phyloP scores from a whole-genome alignment of 2,329 filamentous ascomycete species.

The Sporothrix euskadiensis region DNA sequence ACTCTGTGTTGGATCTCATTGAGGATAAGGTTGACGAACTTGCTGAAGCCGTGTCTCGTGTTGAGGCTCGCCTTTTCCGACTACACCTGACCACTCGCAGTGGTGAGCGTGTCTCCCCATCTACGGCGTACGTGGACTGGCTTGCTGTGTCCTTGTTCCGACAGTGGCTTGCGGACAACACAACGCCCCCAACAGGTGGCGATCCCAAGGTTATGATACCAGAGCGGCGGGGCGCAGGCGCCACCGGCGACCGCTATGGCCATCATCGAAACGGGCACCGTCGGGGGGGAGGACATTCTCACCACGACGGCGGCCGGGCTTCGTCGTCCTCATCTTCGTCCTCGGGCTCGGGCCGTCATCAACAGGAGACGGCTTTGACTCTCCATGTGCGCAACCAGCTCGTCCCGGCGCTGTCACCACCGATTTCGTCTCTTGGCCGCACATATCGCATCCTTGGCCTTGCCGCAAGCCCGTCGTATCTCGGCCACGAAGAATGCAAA shows the following conservation, averaged over 20 bases:
- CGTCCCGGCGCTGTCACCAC: conserved; percentile 43
- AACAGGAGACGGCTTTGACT: conserved; percentile 22
- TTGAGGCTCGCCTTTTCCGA: conserved; percentile 80
- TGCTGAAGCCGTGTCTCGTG: conserved; percentile 74
- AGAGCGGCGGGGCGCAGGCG: conserved; percentile 36
- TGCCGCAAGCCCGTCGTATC: conserved; percentile 61
- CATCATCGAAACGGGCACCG: conserved; percentile 34
- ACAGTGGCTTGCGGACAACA: conserved; percentile 91
- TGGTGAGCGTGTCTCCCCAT: conserved; percentile 79
- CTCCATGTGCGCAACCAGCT: conserved; percentile 36
- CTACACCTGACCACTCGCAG: conserved; percentile 74
- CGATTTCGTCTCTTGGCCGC: conserved; percentile 63
- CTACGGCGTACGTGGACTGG: conserved; percentile 84
- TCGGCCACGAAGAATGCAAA: conserved; percentile 85
- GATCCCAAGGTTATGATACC: conserved; percentile 32
- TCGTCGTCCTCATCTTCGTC: conserved; percentile 33
- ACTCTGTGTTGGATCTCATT: conserved; percentile 79
- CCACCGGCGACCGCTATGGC: conserved; percentile 27
- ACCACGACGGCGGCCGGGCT: conserved; percentile 37
- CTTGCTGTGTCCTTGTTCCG: conserved; percentile 82
- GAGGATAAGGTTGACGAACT: conserved; percentile 94
- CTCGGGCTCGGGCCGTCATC: conserved; percentile 18
- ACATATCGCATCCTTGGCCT: conserved; percentile 77
- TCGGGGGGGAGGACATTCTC: conserved; percentile 30
- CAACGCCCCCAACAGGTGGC: conserved; percentile 63